Percentiles rank a stretch among this genome's conserved stretches.
Evolutionary conservation across 176 grass and related monocot species (phyloP).

Genomic region (Sorghum bicolor): DNA sequence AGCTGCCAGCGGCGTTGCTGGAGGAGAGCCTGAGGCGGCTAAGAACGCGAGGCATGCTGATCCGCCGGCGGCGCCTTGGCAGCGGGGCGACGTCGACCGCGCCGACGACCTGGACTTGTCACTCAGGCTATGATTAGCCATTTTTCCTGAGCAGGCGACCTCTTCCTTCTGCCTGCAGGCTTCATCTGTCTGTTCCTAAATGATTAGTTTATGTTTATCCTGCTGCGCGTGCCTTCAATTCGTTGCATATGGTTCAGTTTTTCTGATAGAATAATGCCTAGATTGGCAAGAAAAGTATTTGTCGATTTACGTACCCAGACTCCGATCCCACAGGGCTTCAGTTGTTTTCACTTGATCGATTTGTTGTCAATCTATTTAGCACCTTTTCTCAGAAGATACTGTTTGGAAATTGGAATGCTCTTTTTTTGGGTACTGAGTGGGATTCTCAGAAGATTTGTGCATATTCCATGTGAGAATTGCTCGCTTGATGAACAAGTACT

Average conservation of each 20-base stretch:
- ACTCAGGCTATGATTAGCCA: constrained; percentile 17
- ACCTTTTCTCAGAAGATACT: not conserved
- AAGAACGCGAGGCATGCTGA: not conserved
- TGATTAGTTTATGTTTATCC: not conserved
- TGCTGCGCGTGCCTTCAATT: not conserved
- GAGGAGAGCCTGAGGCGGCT: not conserved
- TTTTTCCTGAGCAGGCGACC: not conserved
- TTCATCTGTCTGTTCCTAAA: not conserved
- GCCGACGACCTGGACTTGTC: constrained; percentile 7
- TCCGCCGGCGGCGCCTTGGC: not conserved
- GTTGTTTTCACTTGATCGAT: not conserved
- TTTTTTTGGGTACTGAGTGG: not conserved
- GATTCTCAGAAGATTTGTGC: not conserved
- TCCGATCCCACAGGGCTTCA: not conserved
- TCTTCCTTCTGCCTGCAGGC: not conserved
- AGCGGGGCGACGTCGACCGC: not conserved
- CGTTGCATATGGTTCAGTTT: not conserved
- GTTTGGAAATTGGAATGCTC: not conserved
- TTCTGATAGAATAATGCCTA: not conserved
- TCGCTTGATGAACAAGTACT: not conserved
- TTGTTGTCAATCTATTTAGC: not conserved
- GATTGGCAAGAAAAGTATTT: not conserved
- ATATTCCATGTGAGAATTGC: constrained; percentile 1
- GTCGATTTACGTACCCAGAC: not conserved
- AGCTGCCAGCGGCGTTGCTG: not conserved